Conservation (phyloP, 306 rosid genomes). For the Carpinus viminea region DNA sequence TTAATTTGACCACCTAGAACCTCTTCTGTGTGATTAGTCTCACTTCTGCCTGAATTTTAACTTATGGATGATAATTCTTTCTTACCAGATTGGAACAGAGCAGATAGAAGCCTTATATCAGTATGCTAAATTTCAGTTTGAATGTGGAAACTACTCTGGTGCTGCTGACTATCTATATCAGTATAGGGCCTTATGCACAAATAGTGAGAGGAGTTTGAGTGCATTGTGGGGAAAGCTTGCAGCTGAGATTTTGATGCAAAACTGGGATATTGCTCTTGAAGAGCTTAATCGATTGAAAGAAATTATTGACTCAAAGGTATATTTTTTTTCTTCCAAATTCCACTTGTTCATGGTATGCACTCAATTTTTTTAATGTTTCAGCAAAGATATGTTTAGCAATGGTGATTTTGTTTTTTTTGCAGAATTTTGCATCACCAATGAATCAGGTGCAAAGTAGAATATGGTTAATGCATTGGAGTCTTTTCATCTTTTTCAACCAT, state of each 20-base stretch:
- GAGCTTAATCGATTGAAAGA: constrained; percentile 94
- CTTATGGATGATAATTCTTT: neutral
- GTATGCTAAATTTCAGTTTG: constrained; percentile 94
- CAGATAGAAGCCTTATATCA: constrained; percentile 95
- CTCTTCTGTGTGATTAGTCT: neutral
- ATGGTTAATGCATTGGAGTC: constrained; percentile 99
- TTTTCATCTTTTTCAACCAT: constrained; percentile 90
- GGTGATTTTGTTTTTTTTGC: constrained; percentile 29
- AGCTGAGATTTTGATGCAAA: constrained; percentile 96
- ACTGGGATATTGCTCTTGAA: constrained; percentile 94
- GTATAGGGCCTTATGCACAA: constrained; percentile 92
- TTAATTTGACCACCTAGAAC: neutral
- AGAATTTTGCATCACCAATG: constrained; percentile 85
- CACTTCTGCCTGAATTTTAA: neutral
- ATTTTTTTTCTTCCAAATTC: neutral
- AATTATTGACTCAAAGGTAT: constrained; percentile 89
- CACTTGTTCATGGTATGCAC: constrained; percentile 1
- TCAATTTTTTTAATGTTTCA: constrained; percentile 12
- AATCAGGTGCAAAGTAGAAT: constrained; percentile 90
- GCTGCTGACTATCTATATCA: constrained; percentile 97
- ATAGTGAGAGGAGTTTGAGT: constrained; percentile 82
- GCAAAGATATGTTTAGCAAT: neutral
- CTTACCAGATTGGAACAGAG: constrained; percentile 74
- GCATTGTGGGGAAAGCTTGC: constrained; percentile 99
- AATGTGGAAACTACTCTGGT: constrained; percentile 98